Conservation (phyloP, 2,329 filamentous ascomycete genomes). For the Exophiala phaeomuriformis region DNA sequence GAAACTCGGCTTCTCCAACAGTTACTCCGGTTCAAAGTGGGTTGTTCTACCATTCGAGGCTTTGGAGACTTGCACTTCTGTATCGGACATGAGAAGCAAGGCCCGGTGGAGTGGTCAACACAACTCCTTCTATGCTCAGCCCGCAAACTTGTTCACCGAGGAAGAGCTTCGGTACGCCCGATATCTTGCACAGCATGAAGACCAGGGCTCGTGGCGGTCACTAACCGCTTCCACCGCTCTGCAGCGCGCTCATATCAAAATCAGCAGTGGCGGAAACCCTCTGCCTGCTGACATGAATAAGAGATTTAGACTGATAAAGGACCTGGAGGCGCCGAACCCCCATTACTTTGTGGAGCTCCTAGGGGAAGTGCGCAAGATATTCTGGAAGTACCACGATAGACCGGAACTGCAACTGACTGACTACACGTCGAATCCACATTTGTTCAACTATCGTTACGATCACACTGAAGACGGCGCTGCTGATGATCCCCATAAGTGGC, state of each 20-base stretch:
- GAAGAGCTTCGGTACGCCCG: slow-evolving; percentile 21
- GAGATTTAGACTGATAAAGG: slow-evolving; percentile 54
- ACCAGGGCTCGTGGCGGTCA: slow-evolving; percentile 11
- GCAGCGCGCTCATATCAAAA: slow-evolving; percentile 13
- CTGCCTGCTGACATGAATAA: slow-evolving; percentile 36
- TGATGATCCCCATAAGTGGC: slow-evolving; percentile 54
- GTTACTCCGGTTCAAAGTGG: slow-evolving; percentile 4
- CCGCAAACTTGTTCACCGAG: slow-evolving; percentile 5
- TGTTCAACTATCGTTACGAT: slow-evolving; percentile 50
- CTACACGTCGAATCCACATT: slow-evolving; percentile 63
- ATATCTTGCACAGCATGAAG: slow-evolving; percentile 17
- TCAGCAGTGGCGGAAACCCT: slow-evolving; percentile 9
- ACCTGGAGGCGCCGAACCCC: slow-evolving; percentile 42
- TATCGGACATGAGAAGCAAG: slow-evolving; percentile 13
- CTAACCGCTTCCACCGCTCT: slow-evolving; percentile 9
- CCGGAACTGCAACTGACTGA: slow-evolving; percentile 69
- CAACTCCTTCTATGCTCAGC: background rate
- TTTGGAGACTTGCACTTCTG: slow-evolving; percentile 7
- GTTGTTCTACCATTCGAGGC: slow-evolving; percentile 15
- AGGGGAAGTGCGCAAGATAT: slow-evolving; percentile 61
- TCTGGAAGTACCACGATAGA: slow-evolving; percentile 38
- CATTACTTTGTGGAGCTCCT: slow-evolving; percentile 58
- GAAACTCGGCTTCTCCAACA: slow-evolving; percentile 10
- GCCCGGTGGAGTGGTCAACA: background rate
- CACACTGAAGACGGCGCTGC: slow-evolving; percentile 35